Conservation (phyloP, 371 early-diverging fungal genomes). For the Fennellomyces sp. region DNA sequence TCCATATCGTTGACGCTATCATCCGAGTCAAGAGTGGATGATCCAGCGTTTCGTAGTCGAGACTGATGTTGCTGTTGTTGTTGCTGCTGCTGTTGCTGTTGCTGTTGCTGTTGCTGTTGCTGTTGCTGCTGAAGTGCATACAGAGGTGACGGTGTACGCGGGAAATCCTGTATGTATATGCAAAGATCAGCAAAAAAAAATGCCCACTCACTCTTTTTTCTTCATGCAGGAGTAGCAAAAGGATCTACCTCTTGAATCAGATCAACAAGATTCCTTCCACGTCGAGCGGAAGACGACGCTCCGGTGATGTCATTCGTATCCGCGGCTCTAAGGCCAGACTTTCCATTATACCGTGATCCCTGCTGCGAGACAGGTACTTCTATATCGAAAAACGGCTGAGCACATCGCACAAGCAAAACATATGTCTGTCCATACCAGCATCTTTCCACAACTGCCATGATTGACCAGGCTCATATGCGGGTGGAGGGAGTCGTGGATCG, state of each 20-base stretch:
- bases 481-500: slow-evolving; percentile 15
- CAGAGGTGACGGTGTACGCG: slow-evolving; percentile 1
- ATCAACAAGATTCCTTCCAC: background rate
- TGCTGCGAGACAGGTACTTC: background rate
- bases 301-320: slow-evolving; percentile 1
- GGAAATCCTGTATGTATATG: background rate
- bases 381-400: background rate
- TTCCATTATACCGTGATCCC: slow-evolving; percentile 19
- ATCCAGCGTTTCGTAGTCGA: slow-evolving; percentile 1
- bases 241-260: slow-evolving; percentile 1
- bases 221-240: background rate
- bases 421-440: slow-evolving; percentile 4
- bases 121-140: slow-evolving; percentile 6
- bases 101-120: slow-evolving; percentile 3
- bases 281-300: background rate
- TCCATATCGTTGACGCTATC: slow-evolving; percentile 1
- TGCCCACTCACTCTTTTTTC: background rate
- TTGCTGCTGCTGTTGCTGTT: background rate
- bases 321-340: background rate
- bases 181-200: background rate
- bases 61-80: background rate
- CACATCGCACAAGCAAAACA: slow-evolving; percentile 1
- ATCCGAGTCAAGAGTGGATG: background rate
- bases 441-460: slow-evolving; percentile 44
- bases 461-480: slow-evolving; percentile 11